Evolutionary conservation across 1,284 basidiomycete species (phyloP).

Genomic region (Ustilago trichophora): DNA sequence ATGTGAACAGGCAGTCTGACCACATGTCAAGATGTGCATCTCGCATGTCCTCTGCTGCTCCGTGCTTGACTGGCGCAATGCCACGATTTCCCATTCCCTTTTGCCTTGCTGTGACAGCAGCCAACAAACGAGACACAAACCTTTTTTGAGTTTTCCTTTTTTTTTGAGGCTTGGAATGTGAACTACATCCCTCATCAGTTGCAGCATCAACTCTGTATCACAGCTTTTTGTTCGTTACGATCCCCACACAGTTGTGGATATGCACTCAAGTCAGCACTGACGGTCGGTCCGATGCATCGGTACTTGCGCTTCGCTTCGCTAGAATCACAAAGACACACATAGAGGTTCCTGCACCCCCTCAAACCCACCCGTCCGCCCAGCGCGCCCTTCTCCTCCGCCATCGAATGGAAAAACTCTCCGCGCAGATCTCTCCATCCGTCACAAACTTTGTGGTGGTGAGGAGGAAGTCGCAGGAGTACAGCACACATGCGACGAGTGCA

Average conservation of each 20-base stretch:
- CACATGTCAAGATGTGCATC: conserved; percentile 27
- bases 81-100: too few species aligned
- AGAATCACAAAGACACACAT: too few species aligned
- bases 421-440: too few species aligned
- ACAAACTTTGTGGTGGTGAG: too few species aligned
- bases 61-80: neutral
- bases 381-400: neutral
- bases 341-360: neutral
- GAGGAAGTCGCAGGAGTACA: too few species aligned
- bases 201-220: too few species aligned
- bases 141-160: too few species aligned
- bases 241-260: too few species aligned
- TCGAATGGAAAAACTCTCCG: neutral
- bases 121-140: neutral
- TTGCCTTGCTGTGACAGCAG: neutral
- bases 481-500: too few species aligned
- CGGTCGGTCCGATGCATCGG: neutral
- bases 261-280: too few species aligned
- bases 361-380: neutral
- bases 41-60: conserved; percentile 1
- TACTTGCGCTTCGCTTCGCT: too few species aligned
- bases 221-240: neutral
- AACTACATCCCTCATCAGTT: neutral
- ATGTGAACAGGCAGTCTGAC: neutral
- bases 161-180: conserved; percentile 35